Evolutionary conservation across 1,284 basidiomycete genomes (phyloP).

Genomic region (Puccinia hordei): DNA sequence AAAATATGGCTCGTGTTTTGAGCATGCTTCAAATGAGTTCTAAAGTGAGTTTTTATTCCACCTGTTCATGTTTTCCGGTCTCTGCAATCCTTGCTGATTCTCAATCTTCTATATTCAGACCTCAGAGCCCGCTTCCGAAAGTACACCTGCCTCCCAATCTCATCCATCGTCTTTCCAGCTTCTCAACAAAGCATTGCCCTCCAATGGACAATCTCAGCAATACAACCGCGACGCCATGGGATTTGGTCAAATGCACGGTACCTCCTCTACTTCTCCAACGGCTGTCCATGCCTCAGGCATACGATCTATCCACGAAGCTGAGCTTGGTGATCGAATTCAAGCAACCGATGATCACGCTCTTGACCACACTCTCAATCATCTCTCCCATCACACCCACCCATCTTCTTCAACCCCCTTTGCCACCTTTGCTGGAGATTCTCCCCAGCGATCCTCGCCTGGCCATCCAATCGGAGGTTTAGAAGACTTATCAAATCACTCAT

Average conservation of each 20-base stretch:
- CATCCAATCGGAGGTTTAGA: constrained; percentile 16
- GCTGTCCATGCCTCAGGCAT: not conserved
- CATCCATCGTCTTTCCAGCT: constrained; percentile 13
- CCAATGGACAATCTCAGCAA: not conserved
- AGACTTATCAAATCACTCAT: not conserved
- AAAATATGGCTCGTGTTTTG: constrained; percentile 50
- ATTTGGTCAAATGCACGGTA: not conserved
- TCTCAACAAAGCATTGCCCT: constrained; percentile 8
- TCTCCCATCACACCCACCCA: not conserved
- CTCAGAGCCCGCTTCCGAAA: constrained; percentile 19
- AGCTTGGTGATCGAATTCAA: constrained; percentile 11
- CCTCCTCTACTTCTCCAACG: constrained; percentile 18
- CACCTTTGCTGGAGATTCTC: constrained; percentile 18
- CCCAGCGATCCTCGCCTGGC: constrained; percentile 4
- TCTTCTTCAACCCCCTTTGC: constrained; percentile 10
- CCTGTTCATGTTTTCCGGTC: not conserved
- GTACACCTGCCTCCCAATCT: not conserved
- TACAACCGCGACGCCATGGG: constrained; percentile 2
- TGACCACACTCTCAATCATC: constrained; percentile 7
- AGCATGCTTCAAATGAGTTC: constrained; percentile 51
- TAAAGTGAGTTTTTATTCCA: constrained; percentile 18
- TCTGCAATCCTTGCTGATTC: not conserved
- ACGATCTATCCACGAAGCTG: constrained; percentile 15
- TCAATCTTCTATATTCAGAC: not conserved
- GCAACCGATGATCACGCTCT: constrained; percentile 8